Base-by-base conservation (phyloP, 2,329 filamentous ascomycete species). In the Neonectria magnoliae region DNA sequence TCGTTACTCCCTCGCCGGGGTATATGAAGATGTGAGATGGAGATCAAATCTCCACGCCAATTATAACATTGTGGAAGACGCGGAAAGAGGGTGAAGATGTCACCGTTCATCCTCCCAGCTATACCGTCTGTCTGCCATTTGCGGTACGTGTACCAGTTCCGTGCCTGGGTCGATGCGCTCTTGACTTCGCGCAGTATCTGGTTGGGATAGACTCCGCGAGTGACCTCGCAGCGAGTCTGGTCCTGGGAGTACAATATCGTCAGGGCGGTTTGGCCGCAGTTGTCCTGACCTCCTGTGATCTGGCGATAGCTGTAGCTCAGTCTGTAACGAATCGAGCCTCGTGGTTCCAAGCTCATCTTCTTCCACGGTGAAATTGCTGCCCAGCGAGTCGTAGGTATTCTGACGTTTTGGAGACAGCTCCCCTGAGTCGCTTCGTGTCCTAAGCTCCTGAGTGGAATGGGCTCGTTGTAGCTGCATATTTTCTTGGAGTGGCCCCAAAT, bases 291-390 rank as follows among this genome's bases (percentile, higher is more conserved):
- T 29, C 11, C 31, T 60, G 6, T 50, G 50, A n/a, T 45, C 38
- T 2, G 51, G 31, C 11, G 31, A 29, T 11, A 36, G 44, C 20
- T 67, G 54, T 9, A 58, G 44, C 8, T 53, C 53, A 4, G 27
- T 57, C 25, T 47, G 64, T 53, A 14, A 66, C 69, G 68, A 36
- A 16, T 70, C 72, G 8, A 67, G 64, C 22, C 76, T 74, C 11
- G 71, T 67, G 10, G 72, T 69, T n/a, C n/a, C 44, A 76, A 69
- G 56, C 7, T 76, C 73, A 64, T 88, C 84, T 22, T 88, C 84
- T 25, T 88, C 83, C 10, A 86, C 81, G 0, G 86, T 88, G 68
- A 82, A 88, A 62, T 88, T 87, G 72, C 86, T 88, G 20, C 86
- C 85, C 8, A 88, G 73, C 2, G 85, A 88, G 61, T 83, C 81